Conservation (phyloP, 2,329 filamentous ascomycete species). For the Pseudopithomyces maydicus region DNA sequence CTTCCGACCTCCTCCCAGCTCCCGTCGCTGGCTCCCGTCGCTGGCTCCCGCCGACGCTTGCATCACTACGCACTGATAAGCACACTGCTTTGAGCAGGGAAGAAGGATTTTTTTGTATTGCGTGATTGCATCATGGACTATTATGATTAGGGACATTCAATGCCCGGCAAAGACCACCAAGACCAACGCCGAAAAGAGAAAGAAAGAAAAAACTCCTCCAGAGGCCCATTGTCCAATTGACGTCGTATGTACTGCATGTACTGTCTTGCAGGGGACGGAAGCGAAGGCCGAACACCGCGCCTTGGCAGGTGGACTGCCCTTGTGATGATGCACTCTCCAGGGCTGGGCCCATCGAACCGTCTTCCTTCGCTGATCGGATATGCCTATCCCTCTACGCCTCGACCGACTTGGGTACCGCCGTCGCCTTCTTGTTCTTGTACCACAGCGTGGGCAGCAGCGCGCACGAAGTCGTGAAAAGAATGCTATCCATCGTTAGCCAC, state of each 20-base stretch:
- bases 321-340: not conserved
- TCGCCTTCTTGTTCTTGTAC: constrained; percentile 56
- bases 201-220: constrained; percentile 12
- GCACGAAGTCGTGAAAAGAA: constrained; percentile 53
- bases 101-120: constrained; percentile 8
- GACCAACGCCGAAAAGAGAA: constrained; percentile 2
- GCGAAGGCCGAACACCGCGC: constrained; percentile 17
- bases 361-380: not conserved
- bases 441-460: constrained; percentile 54
- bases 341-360: not conserved
- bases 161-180: constrained; percentile 25
- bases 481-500: constrained; percentile 33
- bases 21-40: constrained; percentile 11
- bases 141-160: constrained; percentile 44
- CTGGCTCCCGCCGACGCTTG: constrained; percentile 5
- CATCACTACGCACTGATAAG: constrained; percentile 1
- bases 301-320: constrained; percentile 24
- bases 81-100: not conserved
- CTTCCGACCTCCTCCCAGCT: not conserved
- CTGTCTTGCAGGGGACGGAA: not conserved
- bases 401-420: constrained; percentile 40
- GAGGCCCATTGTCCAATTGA: constrained; percentile 9
- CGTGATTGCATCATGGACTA: constrained; percentile 11
- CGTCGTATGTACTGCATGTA: no score
- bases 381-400: constrained; percentile 29